A percentile compares a stretch with the other conserved stretches of the same genome.
These are phyloP conservation scores for Phialophora verrucosa DNA, from an alignment of 2,329 filamentous ascomycete genomes.

Conservation along the genomic window DNA sequence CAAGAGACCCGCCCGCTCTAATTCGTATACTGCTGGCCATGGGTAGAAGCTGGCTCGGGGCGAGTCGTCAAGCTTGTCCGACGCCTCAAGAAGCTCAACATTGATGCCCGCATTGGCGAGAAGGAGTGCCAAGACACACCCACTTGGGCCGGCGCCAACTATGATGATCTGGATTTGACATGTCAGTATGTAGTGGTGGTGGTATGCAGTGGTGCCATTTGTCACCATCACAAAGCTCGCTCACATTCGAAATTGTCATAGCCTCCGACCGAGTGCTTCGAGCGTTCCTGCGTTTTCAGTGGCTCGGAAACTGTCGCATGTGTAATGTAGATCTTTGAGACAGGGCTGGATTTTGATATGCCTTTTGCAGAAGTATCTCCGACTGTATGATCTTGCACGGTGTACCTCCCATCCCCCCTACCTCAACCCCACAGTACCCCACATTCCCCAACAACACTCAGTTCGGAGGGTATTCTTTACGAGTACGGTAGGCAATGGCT, in stretches of 20 bases:
- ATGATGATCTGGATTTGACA: conserved; percentile 1
- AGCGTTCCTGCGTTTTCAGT: not conserved
- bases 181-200: not conserved
- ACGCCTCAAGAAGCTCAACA: conserved; percentile 57
- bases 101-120: conserved; percentile 43
- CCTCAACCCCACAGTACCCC: not conserved
- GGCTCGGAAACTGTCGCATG: not conserved
- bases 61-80: conserved; percentile 60
- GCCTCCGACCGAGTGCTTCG: not conserved
- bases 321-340: not conserved
- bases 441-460: not conserved
- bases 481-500: not conserved
- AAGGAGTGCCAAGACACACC: conserved; percentile 38
- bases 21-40: conserved; percentile 62
- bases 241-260: not conserved
- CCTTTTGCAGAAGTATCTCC: not conserved
- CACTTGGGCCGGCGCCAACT: not conserved
- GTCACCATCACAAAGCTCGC: not conserved
- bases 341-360: not conserved
- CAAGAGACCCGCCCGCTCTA: conserved; percentile 65
- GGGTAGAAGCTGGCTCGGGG: conserved; percentile 69
- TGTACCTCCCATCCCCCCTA: not conserved
- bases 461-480: too few species aligned
- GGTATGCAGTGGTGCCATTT: not conserved
- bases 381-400: not conserved